These are phyloP conservation scores for Microdochium bolleyi DNA, from an alignment of 2,329 filamentous ascomycete species.

Conservation along the genomic window DNA sequence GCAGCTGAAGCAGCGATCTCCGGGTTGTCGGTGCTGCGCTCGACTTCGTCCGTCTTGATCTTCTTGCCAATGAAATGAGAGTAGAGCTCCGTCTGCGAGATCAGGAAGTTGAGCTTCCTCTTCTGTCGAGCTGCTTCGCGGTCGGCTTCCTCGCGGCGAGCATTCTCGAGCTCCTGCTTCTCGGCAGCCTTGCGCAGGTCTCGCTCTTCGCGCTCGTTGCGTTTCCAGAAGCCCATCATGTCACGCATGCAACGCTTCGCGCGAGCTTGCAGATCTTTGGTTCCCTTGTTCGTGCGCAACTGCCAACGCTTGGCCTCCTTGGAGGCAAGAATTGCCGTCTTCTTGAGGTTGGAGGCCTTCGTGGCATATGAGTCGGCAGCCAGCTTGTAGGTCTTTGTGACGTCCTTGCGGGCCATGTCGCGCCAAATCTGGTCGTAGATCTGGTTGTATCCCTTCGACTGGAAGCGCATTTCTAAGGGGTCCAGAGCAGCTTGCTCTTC, in stretches of 20 bases:
- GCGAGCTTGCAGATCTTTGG: conserved; percentile 92
- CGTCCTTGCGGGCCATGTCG: conserved; percentile 87
- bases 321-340: conserved; percentile 91
- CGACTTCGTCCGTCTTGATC: conserved; percentile 94
- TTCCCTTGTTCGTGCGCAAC: conserved; percentile 94
- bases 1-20: conserved; percentile 52
- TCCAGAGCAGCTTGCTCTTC: conserved; percentile 26
- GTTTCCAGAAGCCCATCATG: conserved; percentile 99
- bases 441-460: conserved; percentile 90
- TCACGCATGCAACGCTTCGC: conserved; percentile 98
- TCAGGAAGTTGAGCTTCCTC: conserved; percentile 98
- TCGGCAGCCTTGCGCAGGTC: conserved; percentile 91
- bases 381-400: conserved; percentile 85
- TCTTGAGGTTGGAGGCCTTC: conserved; percentile 92
- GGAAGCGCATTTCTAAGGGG: conserved; percentile 56
- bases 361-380: conserved; percentile 79
- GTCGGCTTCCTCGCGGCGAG: conserved; percentile 92
- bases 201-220: conserved; percentile 94
- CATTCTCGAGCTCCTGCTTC: conserved; percentile 91
- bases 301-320: conserved; percentile 98
- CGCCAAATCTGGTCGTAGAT: conserved; percentile 98
- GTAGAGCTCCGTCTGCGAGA: conserved; percentile 97
- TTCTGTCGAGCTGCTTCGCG: conserved; percentile 96
- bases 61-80: conserved; percentile 99
- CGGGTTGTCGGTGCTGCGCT: conserved; percentile 78